These are phyloP conservation scores for Ricinus communis DNA, from an alignment of 345 rosid species.

Conservation along the genomic window DNA sequence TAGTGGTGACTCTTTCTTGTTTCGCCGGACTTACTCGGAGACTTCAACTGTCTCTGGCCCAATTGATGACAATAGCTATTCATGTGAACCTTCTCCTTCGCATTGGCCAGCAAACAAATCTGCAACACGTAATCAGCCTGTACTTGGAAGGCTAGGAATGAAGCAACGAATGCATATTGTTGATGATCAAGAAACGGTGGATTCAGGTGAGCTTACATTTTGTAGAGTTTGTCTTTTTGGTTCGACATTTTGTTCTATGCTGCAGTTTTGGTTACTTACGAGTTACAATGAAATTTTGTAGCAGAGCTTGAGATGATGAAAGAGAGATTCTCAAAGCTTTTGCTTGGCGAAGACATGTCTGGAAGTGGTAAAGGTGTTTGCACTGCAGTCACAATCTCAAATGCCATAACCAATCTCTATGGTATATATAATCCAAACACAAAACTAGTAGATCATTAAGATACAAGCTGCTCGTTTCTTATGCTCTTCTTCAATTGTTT, in stretches of 20 bases:
- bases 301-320: slow-evolving; percentile 83
- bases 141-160: slow-evolving; percentile 28
- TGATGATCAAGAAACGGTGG: slow-evolving; percentile 47
- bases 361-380: slow-evolving; percentile 94
- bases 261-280: background rate
- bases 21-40: slow-evolving; percentile 60
- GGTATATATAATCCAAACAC: slow-evolving; percentile 44
- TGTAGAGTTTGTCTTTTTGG: background rate
- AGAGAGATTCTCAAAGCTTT: slow-evolving; percentile 86
- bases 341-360: slow-evolving; percentile 98
- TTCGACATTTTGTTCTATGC: background rate
- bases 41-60: slow-evolving; percentile 64
- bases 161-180: slow-evolving; percentile 32
- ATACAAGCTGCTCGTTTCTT: background rate
- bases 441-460: no score
- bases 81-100: slow-evolving; percentile 62
- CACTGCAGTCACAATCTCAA: slow-evolving; percentile 86
- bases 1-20: slow-evolving; percentile 55
- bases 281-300: background rate
- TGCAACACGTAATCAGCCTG: slow-evolving; percentile 23
- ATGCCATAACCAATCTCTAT: slow-evolving; percentile 88
- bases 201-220: slow-evolving; percentile 45
- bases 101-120: slow-evolving; percentile 50
- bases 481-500: background rate
- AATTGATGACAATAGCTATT: slow-evolving; percentile 51